A percentile compares a stretch with the other conserved stretches of the same genome.
These are phyloP conservation scores for Fistulina hepatica DNA, from an alignment of 1,284 basidiomycete species.

Conservation along the genomic window DNA sequence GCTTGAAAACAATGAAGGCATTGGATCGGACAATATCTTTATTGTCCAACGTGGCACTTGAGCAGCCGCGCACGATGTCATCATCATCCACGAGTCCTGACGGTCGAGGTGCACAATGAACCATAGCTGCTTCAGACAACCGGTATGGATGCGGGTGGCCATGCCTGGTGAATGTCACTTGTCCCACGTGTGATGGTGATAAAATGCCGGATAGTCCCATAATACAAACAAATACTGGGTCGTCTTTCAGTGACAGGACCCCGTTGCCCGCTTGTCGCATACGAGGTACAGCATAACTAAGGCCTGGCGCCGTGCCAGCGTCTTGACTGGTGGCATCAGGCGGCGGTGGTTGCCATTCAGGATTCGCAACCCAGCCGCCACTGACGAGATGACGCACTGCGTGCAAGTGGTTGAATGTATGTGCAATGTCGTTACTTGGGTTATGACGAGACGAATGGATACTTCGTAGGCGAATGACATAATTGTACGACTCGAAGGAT, in stretches of 20 bases:
- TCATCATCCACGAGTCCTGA: background rate
- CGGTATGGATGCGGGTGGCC: background rate
- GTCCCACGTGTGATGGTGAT: background rate
- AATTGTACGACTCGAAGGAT: conserved; percentile 5
- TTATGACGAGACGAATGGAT: conserved; percentile 9
- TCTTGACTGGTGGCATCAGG: too few relatives aligned
- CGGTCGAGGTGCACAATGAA: background rate
- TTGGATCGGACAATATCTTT: background rate
- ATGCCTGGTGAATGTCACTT: background rate
- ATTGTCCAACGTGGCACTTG: background rate
- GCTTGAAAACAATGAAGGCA: background rate
- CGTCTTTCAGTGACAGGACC: conserved; percentile 1
- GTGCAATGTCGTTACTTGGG: conserved; percentile 7
- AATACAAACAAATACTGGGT: conserved; percentile 1
- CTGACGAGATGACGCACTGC: conserved; percentile 7
- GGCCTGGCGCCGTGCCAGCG: background rate
- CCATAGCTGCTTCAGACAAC: background rate
- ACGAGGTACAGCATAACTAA: background rate
- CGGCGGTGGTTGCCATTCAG: too few relatives aligned
- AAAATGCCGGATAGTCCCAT: conserved; percentile 5
- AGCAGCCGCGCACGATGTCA: background rate
- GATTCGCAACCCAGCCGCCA: conserved; percentile 4
- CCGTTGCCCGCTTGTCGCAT: conserved; percentile 2
- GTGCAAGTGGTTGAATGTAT: conserved; percentile 7
- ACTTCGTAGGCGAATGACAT: conserved; percentile 4